A percentile compares a stretch with the other conserved stretches of the same genome.
Evolutionary conservation across 257 asterid genomes (phyloP).

Genomic region (Salvia hispanica): DNA sequence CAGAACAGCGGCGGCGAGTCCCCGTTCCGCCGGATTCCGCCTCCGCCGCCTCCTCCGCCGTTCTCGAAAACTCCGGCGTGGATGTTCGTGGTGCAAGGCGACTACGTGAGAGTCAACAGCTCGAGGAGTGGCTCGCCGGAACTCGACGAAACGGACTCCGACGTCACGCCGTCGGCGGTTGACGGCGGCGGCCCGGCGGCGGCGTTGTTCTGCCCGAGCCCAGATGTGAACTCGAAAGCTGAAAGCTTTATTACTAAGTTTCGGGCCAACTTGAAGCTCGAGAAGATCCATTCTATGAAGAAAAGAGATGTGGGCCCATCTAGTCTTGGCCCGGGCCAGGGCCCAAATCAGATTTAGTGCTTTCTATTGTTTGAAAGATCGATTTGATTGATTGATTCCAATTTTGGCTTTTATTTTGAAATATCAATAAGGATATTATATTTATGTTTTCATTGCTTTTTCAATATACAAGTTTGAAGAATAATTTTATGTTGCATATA

Average conservation of each 20-base stretch:
- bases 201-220: constrained; percentile 76
- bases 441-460: too few species aligned
- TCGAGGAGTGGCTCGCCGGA: constrained; percentile 81
- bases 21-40: constrained; percentile 61
- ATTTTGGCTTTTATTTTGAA: constrained; percentile 8
- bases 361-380: constrained; percentile 4
- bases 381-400: constrained; percentile 17
- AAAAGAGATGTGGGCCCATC: constrained; percentile 47
- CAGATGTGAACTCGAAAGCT: constrained; percentile 83
- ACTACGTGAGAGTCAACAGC: constrained; percentile 67
- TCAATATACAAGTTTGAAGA: too few species aligned
- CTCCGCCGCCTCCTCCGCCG: constrained; percentile 87
- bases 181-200: constrained; percentile 43
- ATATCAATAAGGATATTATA: too few species aligned
- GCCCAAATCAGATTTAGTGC: constrained; percentile 39
- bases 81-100: constrained; percentile 86
- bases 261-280: constrained; percentile 54
- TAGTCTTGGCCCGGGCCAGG: constrained; percentile 45
- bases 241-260: constrained; percentile 76
- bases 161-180: constrained; percentile 52
- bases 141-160: constrained; percentile 60
- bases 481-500: too few species aligned
- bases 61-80: constrained; percentile 62
- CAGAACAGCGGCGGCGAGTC: constrained; percentile 70
- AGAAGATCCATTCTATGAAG: constrained; percentile 48